Percentiles rank a stretch among this genome's conserved stretches.
Conservation (phyloP, 441 rosid genomes). For the Erodium trifolium region DNA sequence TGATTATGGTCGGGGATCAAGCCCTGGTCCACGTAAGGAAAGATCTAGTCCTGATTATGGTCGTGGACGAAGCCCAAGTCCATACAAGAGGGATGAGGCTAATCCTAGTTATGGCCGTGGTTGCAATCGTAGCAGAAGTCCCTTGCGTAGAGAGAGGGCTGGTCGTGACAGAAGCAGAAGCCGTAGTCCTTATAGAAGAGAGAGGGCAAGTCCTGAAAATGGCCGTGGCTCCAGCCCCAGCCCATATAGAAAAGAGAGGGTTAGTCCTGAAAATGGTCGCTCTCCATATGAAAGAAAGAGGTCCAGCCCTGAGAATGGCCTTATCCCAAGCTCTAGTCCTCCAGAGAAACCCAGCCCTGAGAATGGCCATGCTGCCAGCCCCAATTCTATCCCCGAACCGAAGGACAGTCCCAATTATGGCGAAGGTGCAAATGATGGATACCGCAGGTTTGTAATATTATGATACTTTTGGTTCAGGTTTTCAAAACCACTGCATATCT, state of each 20-base stretch:
- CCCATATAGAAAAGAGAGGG: conserved; percentile 35
- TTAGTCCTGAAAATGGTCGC: conserved; percentile 32
- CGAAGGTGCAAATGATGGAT: conserved; percentile 52
- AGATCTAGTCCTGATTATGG: conserved; percentile 59
- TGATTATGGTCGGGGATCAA: conserved; percentile 65
- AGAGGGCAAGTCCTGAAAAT: no score
- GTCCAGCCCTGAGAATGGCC: conserved; percentile 31
- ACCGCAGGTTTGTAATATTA: conserved; percentile 29
- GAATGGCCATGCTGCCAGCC: conserved; percentile 32
- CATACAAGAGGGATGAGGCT: conserved; percentile 38
- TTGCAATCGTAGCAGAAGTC: conserved; percentile 30
- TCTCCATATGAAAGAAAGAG: conserved; percentile 40
- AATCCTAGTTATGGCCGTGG: conserved; percentile 47
- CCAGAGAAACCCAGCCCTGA: conserved; percentile 33
- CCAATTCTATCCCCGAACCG: conserved; percentile 28
- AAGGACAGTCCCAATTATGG: conserved; percentile 34
- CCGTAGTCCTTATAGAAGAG: conserved; percentile 26
- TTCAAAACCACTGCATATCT: no score
- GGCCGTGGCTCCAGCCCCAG: conserved; percentile 18
- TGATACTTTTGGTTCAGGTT: no score
- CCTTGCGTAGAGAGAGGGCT: conserved; percentile 44
- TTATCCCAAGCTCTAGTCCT: conserved; percentile 34
- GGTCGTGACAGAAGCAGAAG: conserved; percentile 13
- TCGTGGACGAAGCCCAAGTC: conserved; percentile 49
- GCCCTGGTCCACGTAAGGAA: conserved; percentile 44